Evolutionary conservation across 2,329 filamentous ascomycete species (phyloP).

Genomic region (Aspergillus persii): DNA sequence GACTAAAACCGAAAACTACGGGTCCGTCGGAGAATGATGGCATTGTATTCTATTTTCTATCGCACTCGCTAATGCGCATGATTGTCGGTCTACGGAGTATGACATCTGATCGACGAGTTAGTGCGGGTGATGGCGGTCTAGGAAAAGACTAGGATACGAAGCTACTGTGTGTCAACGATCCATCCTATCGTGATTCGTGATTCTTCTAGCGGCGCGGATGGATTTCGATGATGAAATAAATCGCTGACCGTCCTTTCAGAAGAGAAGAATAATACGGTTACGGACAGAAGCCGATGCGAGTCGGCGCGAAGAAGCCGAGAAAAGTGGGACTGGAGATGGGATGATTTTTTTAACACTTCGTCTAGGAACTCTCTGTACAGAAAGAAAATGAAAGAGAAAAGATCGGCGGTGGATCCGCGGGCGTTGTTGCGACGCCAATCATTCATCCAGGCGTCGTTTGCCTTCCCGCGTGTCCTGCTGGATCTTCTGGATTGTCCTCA

Average conservation of each 20-base stretch:
- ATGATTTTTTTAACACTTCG: constrained; percentile 1
- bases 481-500: too few species aligned
- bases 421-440: constrained; percentile 12
- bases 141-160: not conserved
- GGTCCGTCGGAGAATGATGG: not conserved
- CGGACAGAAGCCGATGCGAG: not conserved
- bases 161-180: not conserved
- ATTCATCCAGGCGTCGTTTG: not conserved
- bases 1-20: too few species aligned
- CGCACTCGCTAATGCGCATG: not conserved
- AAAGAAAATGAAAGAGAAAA: too few species aligned
- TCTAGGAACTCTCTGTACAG: too few species aligned
- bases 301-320: not conserved
- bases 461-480: not conserved
- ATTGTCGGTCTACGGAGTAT: not conserved
- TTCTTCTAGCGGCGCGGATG: not conserved
- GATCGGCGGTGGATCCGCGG: constrained; percentile 14
- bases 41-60: not conserved
- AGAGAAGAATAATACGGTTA: too few species aligned
- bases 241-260: not conserved
- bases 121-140: not conserved
- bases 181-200: too few species aligned
- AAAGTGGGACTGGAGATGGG: constrained; percentile 13
- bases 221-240: not conserved
- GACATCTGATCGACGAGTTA: constrained; percentile 5